phyloP scores from a whole-genome alignment of 2,329 filamentous ascomycete species.

The Pyricularia pennisetigena region DNA sequence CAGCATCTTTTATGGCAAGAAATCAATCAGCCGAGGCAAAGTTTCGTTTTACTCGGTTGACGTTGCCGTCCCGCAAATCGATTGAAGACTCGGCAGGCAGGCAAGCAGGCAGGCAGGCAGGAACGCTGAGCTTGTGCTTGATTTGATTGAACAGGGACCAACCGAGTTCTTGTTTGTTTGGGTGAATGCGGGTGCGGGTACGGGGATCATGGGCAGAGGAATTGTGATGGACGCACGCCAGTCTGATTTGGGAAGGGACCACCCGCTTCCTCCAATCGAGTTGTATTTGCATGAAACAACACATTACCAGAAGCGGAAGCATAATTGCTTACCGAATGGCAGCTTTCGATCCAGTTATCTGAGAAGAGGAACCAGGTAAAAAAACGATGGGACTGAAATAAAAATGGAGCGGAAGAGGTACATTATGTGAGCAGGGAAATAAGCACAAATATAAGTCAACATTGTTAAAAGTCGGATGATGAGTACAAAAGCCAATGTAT shows the following conservation, averaged over 20 bases:
- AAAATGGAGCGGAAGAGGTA: background rate
- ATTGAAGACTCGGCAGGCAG: background rate
- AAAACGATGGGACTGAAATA: background rate
- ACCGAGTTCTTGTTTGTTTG: background rate
- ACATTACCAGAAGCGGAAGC: background rate
- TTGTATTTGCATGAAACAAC: background rate
- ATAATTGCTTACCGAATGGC: background rate
- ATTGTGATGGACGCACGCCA: background rate
- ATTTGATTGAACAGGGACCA: background rate
- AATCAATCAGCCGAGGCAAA: background rate
- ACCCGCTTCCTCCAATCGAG: background rate
- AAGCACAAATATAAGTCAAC: background rate
- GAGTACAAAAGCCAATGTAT: background rate
- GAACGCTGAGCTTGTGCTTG: background rate
- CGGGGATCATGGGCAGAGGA: background rate
- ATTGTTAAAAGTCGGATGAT: background rate
- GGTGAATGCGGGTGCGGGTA: background rate
- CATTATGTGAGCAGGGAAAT: background rate
- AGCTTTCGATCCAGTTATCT: background rate
- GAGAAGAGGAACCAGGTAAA: background rate
- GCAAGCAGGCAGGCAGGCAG: no score
- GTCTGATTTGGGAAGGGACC: background rate
- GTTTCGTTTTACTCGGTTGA: background rate
- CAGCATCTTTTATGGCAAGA: background rate
- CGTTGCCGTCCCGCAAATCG: background rate